Evolutionary conservation across 2,329 filamentous ascomycete genomes (phyloP).

Genomic region (Cladosporium velox): DNA sequence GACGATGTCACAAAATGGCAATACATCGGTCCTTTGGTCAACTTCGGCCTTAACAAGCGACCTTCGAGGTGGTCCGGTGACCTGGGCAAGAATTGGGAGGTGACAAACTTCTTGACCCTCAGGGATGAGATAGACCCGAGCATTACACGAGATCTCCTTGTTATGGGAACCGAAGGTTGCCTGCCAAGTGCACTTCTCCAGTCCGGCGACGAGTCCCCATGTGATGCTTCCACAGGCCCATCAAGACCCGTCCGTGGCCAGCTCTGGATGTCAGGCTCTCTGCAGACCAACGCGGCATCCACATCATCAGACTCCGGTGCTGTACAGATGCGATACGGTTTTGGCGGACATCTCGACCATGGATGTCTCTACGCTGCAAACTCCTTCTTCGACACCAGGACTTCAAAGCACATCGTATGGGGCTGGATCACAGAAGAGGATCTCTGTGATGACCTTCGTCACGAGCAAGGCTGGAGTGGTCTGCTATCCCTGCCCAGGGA

Average conservation of each 20-base stretch:
- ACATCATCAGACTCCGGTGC: conserved; percentile 10
- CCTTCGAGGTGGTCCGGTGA: conserved; percentile 53
- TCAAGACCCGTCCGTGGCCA: conserved; percentile 36
- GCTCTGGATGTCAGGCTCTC: conserved; percentile 49
- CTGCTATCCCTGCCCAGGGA: conserved; percentile 51
- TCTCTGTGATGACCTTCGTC: conserved; percentile 45
- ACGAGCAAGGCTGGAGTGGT: conserved; percentile 54
- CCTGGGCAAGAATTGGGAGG: conserved; percentile 56
- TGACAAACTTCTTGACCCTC: conserved; percentile 50
- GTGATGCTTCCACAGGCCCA: conserved; percentile 28
- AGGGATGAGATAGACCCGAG: conserved; percentile 33
- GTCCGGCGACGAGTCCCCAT: conserved; percentile 23
- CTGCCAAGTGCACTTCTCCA: conserved; percentile 24
- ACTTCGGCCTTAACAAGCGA: conserved; percentile 43
- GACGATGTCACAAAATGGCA: conserved; percentile 47
- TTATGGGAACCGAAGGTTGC: conserved; percentile 52
- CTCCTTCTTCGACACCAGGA: conserved; percentile 50
- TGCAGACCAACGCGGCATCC: conserved; percentile 21
- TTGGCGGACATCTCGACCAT: conserved; percentile 52
- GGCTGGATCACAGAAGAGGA: conserved; percentile 57
- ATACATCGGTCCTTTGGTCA: conserved; percentile 48
- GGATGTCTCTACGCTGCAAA: conserved; percentile 54
- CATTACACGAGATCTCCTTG: conserved; percentile 43
- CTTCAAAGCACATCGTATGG: conserved; percentile 46
- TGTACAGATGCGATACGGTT: conserved; percentile 40